phyloP scores from a whole-genome alignment of 75 land plant species.

The Sequoiadendron giganteum region DNA sequence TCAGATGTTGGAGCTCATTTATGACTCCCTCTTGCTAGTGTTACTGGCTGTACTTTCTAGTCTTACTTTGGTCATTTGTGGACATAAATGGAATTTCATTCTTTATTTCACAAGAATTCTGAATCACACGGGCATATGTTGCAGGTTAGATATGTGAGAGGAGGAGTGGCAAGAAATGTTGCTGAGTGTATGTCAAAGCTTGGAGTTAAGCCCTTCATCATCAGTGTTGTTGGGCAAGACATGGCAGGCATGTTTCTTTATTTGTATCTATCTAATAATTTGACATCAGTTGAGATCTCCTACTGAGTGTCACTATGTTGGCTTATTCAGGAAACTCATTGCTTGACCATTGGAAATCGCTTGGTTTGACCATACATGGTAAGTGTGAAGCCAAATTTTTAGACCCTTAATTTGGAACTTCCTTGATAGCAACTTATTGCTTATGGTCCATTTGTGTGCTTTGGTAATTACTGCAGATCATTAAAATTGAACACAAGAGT shows the following conservation, averaged over 20 bases:
- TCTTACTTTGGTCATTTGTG: background rate
- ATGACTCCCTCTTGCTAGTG: background rate
- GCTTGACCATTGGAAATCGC: conserved; percentile 72
- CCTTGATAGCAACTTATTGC: background rate
- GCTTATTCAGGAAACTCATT: conserved; percentile 54
- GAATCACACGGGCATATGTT: conserved; percentile 6
- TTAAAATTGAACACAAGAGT: background rate
- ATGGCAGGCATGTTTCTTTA: conserved; percentile 56
- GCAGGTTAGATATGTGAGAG: conserved; percentile 66
- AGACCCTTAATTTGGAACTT: background rate
- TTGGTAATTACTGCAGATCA: background rate
- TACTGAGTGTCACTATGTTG: conserved; percentile 6
- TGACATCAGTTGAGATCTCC: background rate
- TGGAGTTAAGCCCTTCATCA: conserved; percentile 69
- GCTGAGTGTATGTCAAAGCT: conserved; percentile 89
- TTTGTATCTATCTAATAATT: background rate
- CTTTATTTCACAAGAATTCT: background rate
- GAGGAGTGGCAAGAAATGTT: conserved; percentile 94
- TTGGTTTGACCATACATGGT: conserved; percentile 77
- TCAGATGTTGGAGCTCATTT: too few species aligned
- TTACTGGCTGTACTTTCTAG: background rate
- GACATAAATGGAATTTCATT: background rate
- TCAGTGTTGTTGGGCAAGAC: conserved; percentile 79
- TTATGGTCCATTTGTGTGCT: background rate
- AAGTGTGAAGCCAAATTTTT: background rate